Base-by-base conservation (phyloP, 2,329 filamentous ascomycete genomes). In the Clathrospora elynae region DNA sequence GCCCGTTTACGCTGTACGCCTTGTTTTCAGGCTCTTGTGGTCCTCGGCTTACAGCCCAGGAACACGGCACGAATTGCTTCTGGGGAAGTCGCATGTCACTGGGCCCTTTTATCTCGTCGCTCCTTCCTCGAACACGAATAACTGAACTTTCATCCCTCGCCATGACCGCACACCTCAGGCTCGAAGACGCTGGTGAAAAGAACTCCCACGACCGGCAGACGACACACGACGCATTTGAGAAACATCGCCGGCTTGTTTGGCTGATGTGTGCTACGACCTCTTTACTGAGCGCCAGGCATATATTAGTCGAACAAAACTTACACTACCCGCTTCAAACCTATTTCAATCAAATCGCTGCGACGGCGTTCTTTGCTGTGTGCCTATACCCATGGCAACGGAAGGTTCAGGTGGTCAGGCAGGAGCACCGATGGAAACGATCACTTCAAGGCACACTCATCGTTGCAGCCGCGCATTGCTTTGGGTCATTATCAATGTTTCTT, bases 251-350 rank as follows among this genome's bases (percentile, higher is more conserved):
- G 14, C 23, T 52, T 3, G 26, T 37, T 11, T 63, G 59, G 58
- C 33, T 46, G 1, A 11, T 49, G 9, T 63, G 49, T 25, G 57
- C 55, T 4, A 30, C 32, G n/a, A 38, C 42, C 7, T 57, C 59
- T 5, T 18, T 63, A 30, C 31, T 59, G 9, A 62, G 46, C 29
- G 48, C 59, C 11, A 55, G 54, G 24, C 32, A 55, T 38, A 25
- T 63, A 8, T 37, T 64, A 6, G 46, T 64, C 11, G 58, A 64
- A 25, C 33, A 42, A 1, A 59, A 63, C 26, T 11, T 61, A n/a
- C 57, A 63, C 39, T 60, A 53, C 33, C 55, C 62, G 16, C 14
- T 59, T 30, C 38, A 55, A 26, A 9, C 60, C 14, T 45, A 48
- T 42, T 22, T 49, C 18, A 24, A 40, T 28, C 53, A 60, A 19